A percentile compares a stretch with the other conserved stretches of the same genome.
phyloP scores from a whole-genome alignment of 106 monocot genomes.

The Hemerocallis citrina region DNA sequence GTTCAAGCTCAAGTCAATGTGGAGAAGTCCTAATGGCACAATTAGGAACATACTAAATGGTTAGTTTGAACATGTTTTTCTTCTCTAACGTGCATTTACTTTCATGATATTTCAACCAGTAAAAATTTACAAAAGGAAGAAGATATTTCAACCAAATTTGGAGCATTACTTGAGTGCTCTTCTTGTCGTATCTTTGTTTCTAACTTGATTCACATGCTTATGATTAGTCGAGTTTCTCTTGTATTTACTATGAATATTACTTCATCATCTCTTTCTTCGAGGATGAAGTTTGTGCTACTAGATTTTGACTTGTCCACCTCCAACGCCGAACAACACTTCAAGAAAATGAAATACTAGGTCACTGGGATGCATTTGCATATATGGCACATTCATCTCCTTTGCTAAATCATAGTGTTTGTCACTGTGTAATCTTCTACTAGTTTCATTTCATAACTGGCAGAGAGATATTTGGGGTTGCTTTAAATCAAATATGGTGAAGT shows the following conservation, averaged over 20 bases:
- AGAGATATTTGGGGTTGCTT: neutral
- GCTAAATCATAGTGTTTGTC: too few species aligned
- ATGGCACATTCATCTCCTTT: neutral
- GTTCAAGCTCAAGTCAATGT: slow-evolving; percentile 76
- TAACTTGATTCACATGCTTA: neutral
- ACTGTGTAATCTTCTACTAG: too few species aligned
- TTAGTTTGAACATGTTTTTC: slow-evolving; percentile 11
- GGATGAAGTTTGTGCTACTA: too few species aligned
- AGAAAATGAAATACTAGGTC: too few species aligned
- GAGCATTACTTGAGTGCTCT: neutral
- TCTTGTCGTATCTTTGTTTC: neutral
- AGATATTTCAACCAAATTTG: neutral
- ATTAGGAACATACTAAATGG: slow-evolving; percentile 81
- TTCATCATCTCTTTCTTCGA: too few species aligned
- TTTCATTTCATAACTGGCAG: neutral
- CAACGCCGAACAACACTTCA: too few species aligned
- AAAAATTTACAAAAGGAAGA: neutral
- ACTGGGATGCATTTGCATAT: neutral
- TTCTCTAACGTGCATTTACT: slow-evolving; percentile 5
- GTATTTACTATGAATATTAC: neutral
- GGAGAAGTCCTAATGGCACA: slow-evolving; percentile 85
- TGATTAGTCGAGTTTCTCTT: neutral
- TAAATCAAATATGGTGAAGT: neutral
- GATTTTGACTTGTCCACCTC: too few species aligned
- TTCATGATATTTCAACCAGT: neutral